Evolutionary conservation across 768 basidiomycete species (phyloP), one percentile per base, ranked within the genome.

Genomic region (Mycena floridula): DNA sequence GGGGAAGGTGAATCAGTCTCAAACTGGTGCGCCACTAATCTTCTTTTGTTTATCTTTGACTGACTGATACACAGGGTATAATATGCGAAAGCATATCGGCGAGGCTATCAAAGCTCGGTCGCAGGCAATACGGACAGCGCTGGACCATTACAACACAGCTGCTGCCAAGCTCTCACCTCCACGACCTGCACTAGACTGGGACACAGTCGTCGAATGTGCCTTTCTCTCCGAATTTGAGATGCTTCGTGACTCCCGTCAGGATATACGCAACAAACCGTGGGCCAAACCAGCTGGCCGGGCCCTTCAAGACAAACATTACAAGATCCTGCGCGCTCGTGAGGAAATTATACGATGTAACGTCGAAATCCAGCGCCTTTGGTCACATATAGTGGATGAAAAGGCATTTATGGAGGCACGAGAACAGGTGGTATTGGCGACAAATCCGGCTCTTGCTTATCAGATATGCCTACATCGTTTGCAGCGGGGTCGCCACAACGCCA

Each of bases 161-260:
- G 52, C 50, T n/a, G 11, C 3, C 15, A 5, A 23, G 2, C 35
- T 54, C 8, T 30, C 11, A 1, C 55, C 47, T 7, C 44, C 47
- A 6, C 44, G 42, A 15, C 39, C 6, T 2, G n/a, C 7, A 5
- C 45, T 54, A 3, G 11, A 37, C 7, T 57, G 54, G 51, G 45
- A 50, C 3, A 41, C 49, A 7, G 50, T 63, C 0, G 44, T 60
- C 1, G 42, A 62, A 9, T 47, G 38, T 58, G 58, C 28, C 16
- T 30, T 30, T 30, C 28, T 30, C 28, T 30, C 28, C 9, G 28
- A 30, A 16, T 30, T 30, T 26, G 48, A 54, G 35, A 28, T 47
- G 1, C 48, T 52, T 8, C 45, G 48, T 4, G 51, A 47, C 7
- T 30, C 43, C 3, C 26, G 44, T 7, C 8, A 41, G 23, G 51